A percentile compares a stretch with the other conserved stretches of the same genome.
Conservation (phyloP, 2,329 filamentous ascomycete genomes). For the Chrysoporthe deuterocubensis region DNA sequence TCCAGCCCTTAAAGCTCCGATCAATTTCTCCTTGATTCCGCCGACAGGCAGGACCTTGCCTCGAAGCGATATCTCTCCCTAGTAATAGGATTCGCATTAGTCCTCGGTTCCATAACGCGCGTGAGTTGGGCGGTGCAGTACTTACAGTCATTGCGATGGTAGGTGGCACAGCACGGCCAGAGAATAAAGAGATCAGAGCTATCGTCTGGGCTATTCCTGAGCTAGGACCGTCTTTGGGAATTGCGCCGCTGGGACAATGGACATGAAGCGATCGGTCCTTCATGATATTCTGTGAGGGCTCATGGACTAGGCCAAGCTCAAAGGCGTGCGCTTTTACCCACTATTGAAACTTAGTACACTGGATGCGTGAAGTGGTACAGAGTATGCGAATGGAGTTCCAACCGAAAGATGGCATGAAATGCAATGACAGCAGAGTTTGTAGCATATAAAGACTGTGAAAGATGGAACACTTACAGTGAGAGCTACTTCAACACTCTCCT, state of each 20-base stretch:
- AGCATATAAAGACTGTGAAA: not conserved
- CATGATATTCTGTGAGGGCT: conserved; percentile 91
- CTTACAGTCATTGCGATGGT: conserved; percentile 92
- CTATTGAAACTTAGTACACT: conserved; percentile 1
- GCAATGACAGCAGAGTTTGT: not conserved
- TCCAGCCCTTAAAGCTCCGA: conserved; percentile 88
- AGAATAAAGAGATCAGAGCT: conserved; percentile 88
- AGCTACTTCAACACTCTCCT: conserved; percentile 95
- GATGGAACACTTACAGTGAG: conserved; percentile 54
- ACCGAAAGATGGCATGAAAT: not conserved
- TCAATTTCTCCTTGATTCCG: conserved; percentile 98
- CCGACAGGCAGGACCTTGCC: conserved; percentile 93
- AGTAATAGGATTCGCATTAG: conserved; percentile 37
- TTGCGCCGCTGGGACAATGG: conserved; percentile 91
- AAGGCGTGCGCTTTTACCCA: conserved; percentile 98
- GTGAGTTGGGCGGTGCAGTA: conserved; percentile 31
- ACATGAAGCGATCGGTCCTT: conserved; percentile 92
- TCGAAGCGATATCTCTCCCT: conserved; percentile 76
- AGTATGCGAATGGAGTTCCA: not conserved
- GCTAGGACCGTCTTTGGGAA: conserved; percentile 88
- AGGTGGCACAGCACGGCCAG: conserved; percentile 81
- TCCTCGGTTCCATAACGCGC: conserved; percentile 31
- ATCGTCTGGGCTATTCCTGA: conserved; percentile 95
- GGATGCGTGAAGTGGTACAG: not conserved
- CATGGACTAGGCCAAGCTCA: conserved; percentile 80